A percentile compares a stretch with the other conserved stretches of the same genome.
Conservation (phyloP, 495 filamentous ascomycete genomes). For the Penicillium chermesinum region DNA sequence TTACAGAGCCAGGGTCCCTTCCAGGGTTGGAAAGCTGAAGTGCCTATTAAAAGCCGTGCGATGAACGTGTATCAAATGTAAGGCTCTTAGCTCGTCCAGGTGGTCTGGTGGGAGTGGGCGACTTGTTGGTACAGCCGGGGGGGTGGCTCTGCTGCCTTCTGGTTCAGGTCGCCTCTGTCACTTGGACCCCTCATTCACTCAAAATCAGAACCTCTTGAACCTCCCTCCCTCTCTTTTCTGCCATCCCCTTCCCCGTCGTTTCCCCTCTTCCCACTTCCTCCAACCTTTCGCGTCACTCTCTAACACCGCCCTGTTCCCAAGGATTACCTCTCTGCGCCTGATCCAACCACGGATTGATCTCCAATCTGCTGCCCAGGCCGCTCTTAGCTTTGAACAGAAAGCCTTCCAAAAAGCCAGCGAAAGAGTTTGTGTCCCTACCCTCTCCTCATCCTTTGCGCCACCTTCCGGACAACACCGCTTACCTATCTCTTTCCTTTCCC, state of each 20-base stretch:
- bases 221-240: neutral
- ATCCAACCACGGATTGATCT: slow-evolving; percentile 45
- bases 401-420: slow-evolving; percentile 43
- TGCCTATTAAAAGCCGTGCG: slow-evolving; percentile 34
- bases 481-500: slow-evolving; percentile 3
- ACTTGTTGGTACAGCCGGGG: too few relatives aligned
- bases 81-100: neutral
- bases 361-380: slow-evolving; percentile 36
- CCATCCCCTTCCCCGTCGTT: neutral
- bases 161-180: neutral
- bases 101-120: too few relatives aligned
- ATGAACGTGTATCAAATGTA: slow-evolving; percentile 46
- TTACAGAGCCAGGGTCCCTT: slow-evolving; percentile 37
- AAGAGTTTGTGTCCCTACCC: slow-evolving; percentile 29
- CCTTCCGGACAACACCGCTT: neutral
- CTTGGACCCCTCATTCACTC: neutral
- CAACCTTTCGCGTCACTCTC: neutral
- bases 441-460: neutral
- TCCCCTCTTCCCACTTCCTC: neutral
- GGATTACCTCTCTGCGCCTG: slow-evolving; percentile 46
- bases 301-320: slow-evolving; percentile 12
- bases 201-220: slow-evolving; percentile 1
- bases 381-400: slow-evolving; percentile 45
- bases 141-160: neutral
- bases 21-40: slow-evolving; percentile 43